Evolutionary conservation across 129 eudicot species (phyloP), one percentile per base, ranked within the genome.

Genomic region (Saposhnikovia divaricata): DNA sequence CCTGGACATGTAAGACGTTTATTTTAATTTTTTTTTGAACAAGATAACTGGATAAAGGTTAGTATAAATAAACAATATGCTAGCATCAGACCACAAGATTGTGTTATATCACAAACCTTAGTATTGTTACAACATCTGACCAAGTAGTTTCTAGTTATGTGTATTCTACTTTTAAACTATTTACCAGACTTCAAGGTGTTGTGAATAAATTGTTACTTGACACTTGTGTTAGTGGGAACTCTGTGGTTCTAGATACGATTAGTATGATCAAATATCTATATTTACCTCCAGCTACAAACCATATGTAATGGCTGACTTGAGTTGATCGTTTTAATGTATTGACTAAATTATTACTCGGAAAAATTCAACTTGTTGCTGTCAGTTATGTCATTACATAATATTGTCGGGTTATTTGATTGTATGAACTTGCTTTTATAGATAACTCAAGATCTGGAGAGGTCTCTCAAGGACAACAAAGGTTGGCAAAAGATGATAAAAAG

Each of bases 401-500:
- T 45, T 85, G 46, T 40, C 43, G 5, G 61, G 42, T 44, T 75
- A 61, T 75, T 5, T 75, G 50, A 27, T 75, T 75, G 61, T 27
- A 42, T 21, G 23, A 83, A 38, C 51, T 43, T 44, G 34, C 39
- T 9, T 74, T 42, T 75, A 18, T 84, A 95, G 98, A 85, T 69
- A 82, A 92, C 94, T 38, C 83, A 79, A 83, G 91, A 86, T 87
- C 79, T 95, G 50, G 93, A 87, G 84, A 87, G 73, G 83, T 87
- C 93, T 69, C 91, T 95, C 74, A 86, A 75, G 75, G 77, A 79
- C 61, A 94, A 88, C 55, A 68, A 38, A 51, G 98, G 98, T 73
- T 94, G 98, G 98, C 97, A 94, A 83, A 81, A 81, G 81, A 66
- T 82, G 55, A 87, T 94, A 82, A 94, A 94, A 85, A 90, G 98